Conservation (phyloP, 345 rosid species). For the Crucihimalaya himalaica region DNA sequence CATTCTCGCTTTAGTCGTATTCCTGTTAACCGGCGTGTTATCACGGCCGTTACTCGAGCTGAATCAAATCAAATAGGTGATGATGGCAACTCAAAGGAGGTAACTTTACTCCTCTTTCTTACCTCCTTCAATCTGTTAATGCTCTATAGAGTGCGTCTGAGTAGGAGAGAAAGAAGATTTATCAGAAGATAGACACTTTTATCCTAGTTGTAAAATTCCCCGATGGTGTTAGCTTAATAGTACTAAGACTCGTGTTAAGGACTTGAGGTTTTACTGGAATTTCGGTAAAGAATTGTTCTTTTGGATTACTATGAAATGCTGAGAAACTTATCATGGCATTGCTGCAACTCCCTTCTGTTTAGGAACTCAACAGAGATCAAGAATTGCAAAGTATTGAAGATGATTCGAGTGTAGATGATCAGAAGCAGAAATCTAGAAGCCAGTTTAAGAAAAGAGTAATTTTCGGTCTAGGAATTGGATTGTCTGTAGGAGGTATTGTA, state of each 20-base stretch:
- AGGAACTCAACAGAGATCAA: slow-evolving; percentile 49
- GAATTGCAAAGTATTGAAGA: slow-evolving; percentile 32
- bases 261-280: background rate
- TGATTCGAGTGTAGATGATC: slow-evolving; percentile 42
- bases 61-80: slow-evolving; percentile 49
- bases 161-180: background rate
- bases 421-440: slow-evolving; percentile 49
- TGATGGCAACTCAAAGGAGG: slow-evolving; percentile 51
- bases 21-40: slow-evolving; percentile 45
- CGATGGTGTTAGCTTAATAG: background rate
- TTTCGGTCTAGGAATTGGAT: slow-evolving; percentile 79
- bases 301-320: background rate
- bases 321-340: slow-evolving; percentile 17
- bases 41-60: slow-evolving; percentile 53
- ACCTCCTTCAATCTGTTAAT: background rate
- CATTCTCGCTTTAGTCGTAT: slow-evolving; percentile 27
- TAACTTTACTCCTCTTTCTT: slow-evolving; percentile 31
- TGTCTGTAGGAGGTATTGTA: slow-evolving; percentile 77
- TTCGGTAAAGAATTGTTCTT: background rate
- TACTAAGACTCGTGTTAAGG: background rate
- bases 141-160: background rate
- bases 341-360: slow-evolving; percentile 41
- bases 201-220: background rate
- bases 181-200: background rate
- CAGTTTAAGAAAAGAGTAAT: slow-evolving; percentile 65